A percentile compares a stretch with the other conserved stretches of the same genome.
These are phyloP conservation scores for Epichloe brachyelytri DNA, from an alignment of 2,329 filamentous ascomycete species.

Conservation along the genomic window DNA sequence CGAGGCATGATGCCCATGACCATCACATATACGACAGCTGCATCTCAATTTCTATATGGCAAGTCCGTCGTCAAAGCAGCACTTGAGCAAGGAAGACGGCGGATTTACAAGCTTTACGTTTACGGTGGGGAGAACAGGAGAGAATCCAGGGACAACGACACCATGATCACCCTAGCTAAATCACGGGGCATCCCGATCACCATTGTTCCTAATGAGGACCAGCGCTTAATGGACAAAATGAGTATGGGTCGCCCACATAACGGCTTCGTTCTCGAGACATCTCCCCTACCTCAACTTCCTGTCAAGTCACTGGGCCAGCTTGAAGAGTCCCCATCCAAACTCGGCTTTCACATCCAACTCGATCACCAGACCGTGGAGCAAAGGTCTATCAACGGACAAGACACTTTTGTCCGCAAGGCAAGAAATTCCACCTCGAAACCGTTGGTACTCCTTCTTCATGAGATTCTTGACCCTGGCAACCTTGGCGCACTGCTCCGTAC, in stretches of 20 bases:
- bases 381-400: conserved; percentile 54
- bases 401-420: conserved; percentile 30
- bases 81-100: conserved; percentile 50
- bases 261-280: conserved; percentile 76
- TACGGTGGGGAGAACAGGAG: conserved; percentile 46
- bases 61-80: conserved; percentile 69
- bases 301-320: conserved; percentile 44
- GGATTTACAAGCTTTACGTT: conserved; percentile 76
- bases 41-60: conserved; percentile 87
- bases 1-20: conserved; percentile 24
- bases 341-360: conserved; percentile 46
- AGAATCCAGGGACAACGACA: conserved; percentile 31
- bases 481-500: conserved; percentile 80
- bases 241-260: conserved; percentile 77
- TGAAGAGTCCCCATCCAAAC: conserved; percentile 27
- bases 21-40: conserved; percentile 59
- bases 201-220: conserved; percentile 45
- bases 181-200: conserved; percentile 40
- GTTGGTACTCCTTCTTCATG: conserved; percentile 60
- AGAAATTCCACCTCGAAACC: conserved; percentile 38
- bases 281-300: conserved; percentile 62
- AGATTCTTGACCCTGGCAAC: conserved; percentile 78
- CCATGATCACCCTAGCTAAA: conserved; percentile 33
- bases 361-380: conserved; percentile 65
- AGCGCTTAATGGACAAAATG: conserved; percentile 70